Base-by-base conservation (phyloP, 495 filamentous ascomycete genomes). In the Penicillium waksmanii region DNA sequence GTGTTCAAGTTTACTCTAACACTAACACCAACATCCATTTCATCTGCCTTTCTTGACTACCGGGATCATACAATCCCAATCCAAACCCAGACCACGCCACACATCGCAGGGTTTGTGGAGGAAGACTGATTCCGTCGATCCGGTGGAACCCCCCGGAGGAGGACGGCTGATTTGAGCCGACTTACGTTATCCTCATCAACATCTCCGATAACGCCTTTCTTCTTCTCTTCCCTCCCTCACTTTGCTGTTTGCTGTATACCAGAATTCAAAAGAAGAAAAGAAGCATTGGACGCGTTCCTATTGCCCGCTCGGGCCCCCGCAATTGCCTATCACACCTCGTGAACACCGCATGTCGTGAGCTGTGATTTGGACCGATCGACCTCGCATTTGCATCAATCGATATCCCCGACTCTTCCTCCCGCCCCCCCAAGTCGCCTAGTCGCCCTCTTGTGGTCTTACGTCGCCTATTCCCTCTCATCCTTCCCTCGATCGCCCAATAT, bases 121-220 rank as follows among this genome's bases (percentile, higher is more conserved):
- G n/a, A 27, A 48, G 21, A 25, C 46, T 9, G 21, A 48, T 48
- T 48, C 46, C 50, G 50, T 52, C 50, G 50, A 52, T 52, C 50
- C 50, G 27, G 50, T 52, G 50, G 50, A 51, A 12, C 31, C 50
- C 23, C 40, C 50, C 34, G 50, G 50, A 52, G 50, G 27, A 52
- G 50, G 50, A 52, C 50, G 50, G 34, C 50, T 34, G 50, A 52
- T 34, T 35, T 18, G 27, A 18, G 17, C 27, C 34, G 27, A 35
- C 50, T 52, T 52, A 52, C 50, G 50, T 52, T 52, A 52, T 52
- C 50, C 34, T 18, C 50, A 38, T 52, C 25, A 34, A 48, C 46
- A 48, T 18, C 46, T 13, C 18, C 46, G 18, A 23, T 48, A 25
- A 25, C 46, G 46, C 21, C 46, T 48, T 40, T 40, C 36, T 13